A percentile compares a stretch with the other conserved stretches of the same genome.
Conservation (phyloP, 2,329 filamentous ascomycete species). For the Cyphellophora europaea region DNA sequence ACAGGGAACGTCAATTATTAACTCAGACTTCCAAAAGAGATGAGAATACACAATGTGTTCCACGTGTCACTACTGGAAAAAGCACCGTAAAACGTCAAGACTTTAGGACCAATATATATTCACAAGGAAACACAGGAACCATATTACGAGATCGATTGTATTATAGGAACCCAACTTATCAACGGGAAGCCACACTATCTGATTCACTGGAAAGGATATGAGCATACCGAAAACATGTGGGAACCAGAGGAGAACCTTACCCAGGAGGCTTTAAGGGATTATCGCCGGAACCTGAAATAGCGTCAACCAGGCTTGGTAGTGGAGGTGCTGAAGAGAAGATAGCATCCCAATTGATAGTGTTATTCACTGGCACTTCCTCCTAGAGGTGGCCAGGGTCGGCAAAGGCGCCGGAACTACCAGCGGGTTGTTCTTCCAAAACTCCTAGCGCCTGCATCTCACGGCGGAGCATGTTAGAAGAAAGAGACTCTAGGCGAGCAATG, state of each 20-base stretch:
- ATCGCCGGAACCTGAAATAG: not conserved
- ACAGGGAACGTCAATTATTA: not conserved
- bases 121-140: not conserved
- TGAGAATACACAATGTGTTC: slow-evolving; percentile 1
- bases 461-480: not conserved
- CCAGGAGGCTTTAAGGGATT: not conserved
- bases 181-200: not conserved
- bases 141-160: not conserved
- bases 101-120: not conserved
- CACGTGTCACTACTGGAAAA: not conserved
- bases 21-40: not conserved
- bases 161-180: not conserved
- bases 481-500: not conserved
- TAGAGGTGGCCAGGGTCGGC: not conserved
- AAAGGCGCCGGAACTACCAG: not conserved
- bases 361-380: not conserved
- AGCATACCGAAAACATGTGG: not conserved
- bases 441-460: not conserved
- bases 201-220: not conserved
- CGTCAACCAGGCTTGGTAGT: not conserved
- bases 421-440: not conserved
- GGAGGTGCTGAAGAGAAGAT: not conserved
- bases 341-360: not conserved
- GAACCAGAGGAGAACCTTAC: not conserved
- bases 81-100: not conserved